Conservation (phyloP, 352 stramenopile species). For the Elongisporangium prolatum region DNA sequence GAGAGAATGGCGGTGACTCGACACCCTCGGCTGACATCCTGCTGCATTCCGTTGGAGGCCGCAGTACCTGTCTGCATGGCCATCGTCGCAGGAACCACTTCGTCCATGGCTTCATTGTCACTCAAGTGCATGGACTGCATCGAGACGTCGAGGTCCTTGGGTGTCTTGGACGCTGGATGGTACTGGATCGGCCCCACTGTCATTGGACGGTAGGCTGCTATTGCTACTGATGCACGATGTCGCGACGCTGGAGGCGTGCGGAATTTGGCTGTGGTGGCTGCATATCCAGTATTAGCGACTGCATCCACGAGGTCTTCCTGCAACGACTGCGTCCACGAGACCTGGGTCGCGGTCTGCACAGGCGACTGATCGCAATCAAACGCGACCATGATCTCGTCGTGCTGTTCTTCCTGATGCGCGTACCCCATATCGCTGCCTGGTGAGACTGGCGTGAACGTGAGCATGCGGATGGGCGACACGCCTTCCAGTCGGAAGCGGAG, state of each 20-base stretch:
- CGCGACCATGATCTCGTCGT: neutral
- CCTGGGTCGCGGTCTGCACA: neutral
- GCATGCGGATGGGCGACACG: slow-evolving; percentile 50
- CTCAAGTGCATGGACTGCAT: slow-evolving; percentile 76
- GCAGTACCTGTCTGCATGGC: neutral
- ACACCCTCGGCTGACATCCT: neutral
- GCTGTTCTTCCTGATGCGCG: slow-evolving; percentile 1
- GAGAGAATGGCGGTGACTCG: neutral
- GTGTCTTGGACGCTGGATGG: slow-evolving; percentile 6
- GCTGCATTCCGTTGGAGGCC: neutral
- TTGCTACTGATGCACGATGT: neutral
- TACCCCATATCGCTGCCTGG: slow-evolving; percentile 7
- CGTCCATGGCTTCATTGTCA: slow-evolving; percentile 24
- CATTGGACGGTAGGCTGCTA: neutral
- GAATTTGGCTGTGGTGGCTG: slow-evolving; percentile 16
- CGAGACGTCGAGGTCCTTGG: slow-evolving; percentile 44
- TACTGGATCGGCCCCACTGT: neutral
- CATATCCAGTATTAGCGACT: slow-evolving; percentile 18
- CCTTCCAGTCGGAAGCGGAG: slow-evolving; percentile 42
- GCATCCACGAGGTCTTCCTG: neutral
- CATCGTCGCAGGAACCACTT: slow-evolving; percentile 3
- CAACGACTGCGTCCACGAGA: neutral
- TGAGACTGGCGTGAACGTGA: slow-evolving; percentile 6
- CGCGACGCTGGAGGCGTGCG: neutral
- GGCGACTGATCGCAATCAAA: neutral